Percentiles rank a stretch among this genome's conserved stretches.
Evolutionary conservation across 306 rosid genomes (phyloP).

Genomic region (Medicago truncatula): DNA sequence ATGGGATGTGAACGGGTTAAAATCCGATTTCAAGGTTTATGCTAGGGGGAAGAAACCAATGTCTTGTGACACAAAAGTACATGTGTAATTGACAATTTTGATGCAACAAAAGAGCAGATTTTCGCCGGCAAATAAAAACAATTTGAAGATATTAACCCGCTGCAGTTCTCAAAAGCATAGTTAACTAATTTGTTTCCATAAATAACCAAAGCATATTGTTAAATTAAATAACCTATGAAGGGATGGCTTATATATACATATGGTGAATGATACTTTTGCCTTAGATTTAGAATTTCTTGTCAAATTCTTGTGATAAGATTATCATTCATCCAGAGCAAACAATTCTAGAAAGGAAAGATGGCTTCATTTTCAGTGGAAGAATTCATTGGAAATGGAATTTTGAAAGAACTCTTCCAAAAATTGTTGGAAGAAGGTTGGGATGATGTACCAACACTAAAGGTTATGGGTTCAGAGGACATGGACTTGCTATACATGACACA

Average conservation of each 20-base stretch:
- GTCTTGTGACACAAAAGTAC: conserved; percentile 3
- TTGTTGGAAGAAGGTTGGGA: conserved; percentile 92
- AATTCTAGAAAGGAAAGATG: conserved; percentile 47
- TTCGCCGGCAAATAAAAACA: conserved; percentile 60
- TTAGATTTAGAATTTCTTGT: conserved; percentile 14
- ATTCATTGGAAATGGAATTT: conserved; percentile 76
- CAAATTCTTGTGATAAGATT: conserved; percentile 17
- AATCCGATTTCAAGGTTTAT: too few species aligned
- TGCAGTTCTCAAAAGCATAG: not conserved
- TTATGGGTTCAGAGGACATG: conserved; percentile 83
- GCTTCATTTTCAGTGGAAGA: conserved; percentile 87
- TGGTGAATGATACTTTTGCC: conserved; percentile 1
- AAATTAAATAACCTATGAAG: conserved; percentile 23
- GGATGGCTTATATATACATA: conserved; percentile 26
- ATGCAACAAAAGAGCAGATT: conserved; percentile 36
- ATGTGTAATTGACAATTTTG: conserved; percentile 17
- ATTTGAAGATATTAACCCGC: not conserved
- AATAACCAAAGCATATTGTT: conserved; percentile 9
- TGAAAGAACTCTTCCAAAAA: conserved; percentile 68
- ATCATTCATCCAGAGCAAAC: conserved; percentile 19
- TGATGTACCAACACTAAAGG: conserved; percentile 87
- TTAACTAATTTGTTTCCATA: too few species aligned
- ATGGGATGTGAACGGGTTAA: too few species aligned
- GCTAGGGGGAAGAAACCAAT: not conserved
- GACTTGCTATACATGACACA: conserved; percentile 74